Evolutionary conservation across 306 rosid species (phyloP).

Genomic region (Hippophae tibetana): DNA sequence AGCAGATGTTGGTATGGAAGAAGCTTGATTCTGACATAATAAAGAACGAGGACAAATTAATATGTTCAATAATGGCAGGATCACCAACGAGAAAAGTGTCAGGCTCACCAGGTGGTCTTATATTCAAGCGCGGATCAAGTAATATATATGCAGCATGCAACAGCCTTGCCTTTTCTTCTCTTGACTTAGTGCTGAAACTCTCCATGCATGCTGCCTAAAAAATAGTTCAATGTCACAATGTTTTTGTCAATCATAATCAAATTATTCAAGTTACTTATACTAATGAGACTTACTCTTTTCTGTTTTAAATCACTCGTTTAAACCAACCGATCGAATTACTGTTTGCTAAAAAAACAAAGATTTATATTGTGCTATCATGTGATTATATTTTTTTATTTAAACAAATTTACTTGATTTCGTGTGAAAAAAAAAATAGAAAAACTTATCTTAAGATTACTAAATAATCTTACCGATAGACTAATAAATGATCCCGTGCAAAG

Average conservation of each 20-base stretch:
- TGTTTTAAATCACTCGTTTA: too few relatives aligned
- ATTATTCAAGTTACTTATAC: slow-evolving; percentile 5
- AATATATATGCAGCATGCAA: slow-evolving; percentile 18
- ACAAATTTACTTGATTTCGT: too few relatives aligned
- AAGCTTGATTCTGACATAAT: slow-evolving; percentile 1
- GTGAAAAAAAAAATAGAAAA: too few relatives aligned
- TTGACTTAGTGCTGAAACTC: slow-evolving; percentile 9
- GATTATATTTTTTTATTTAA: too few relatives aligned
- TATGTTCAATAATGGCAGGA: slow-evolving; percentile 17
- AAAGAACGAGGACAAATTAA: slow-evolving; percentile 13
- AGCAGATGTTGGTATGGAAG: slow-evolving; percentile 4
- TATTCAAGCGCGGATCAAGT: slow-evolving; percentile 23
- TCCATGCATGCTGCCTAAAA: slow-evolving; percentile 7
- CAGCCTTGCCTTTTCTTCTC: slow-evolving; percentile 21
- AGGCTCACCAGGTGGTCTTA: slow-evolving; percentile 24
- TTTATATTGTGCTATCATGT: too few relatives aligned
- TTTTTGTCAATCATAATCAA: slow-evolving; percentile 8
- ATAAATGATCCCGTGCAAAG: too few relatives aligned
- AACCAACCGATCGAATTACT: too few relatives aligned
- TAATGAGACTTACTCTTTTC: too few relatives aligned
- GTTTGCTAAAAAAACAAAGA: too few relatives aligned
- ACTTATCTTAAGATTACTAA: too few relatives aligned
- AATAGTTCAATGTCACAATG: slow-evolving; percentile 10
- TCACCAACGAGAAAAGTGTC: slow-evolving; percentile 18
- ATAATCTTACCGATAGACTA: too few relatives aligned